Base-by-base conservation (phyloP, 2,329 filamentous ascomycete genomes). In the Alternaria angustiovoidea region DNA sequence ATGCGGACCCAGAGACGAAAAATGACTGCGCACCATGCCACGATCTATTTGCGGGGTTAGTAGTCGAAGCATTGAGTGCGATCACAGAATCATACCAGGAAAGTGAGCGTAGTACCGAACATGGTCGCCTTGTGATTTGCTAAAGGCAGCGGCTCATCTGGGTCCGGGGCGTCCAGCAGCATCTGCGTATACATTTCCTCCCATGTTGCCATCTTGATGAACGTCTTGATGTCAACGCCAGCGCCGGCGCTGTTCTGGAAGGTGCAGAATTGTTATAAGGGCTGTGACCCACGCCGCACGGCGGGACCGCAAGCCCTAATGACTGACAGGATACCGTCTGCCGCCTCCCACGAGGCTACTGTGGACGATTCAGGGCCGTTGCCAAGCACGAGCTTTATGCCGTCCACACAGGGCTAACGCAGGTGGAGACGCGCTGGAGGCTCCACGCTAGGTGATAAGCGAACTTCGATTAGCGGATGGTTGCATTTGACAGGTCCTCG, bases 1-100 rank as follows among this genome's bases (percentile, higher is more conserved):
- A 75, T 48, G 4, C 75, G 69, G 12, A 74, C 71, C 62, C 65
- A 76, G 1, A 76, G 52, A 44, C 75, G 73, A 32, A 75, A 61
- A 6, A 59, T 7, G 7, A 77, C 70, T 5, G 74, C 73, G 3
- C 69, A 30, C 69, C 71, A 75, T 20, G 70, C 67, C 12, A 75
- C 7, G 16, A 70, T 42, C 74, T 76, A 41, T 26, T 12, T 16
- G 18, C 12, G 43, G 28, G 2, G 47, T 74, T 28, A 74, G 59
- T 30, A 26, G 30, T 18, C n/a, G 18, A 28, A 46, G 34, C 11
- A 24, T 22, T 8, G 18, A 54, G 7, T 14, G 11, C 1, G 16
- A 49, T 24, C 9, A 24, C 7, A 20, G 11, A 28, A 41, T 30
- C 69, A 6, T 71, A 75, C 74, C 51, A 74, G 34, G 54, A 77